Evolutionary conservation across 176 grass and related monocot species (phyloP), one percentile per base, ranked within the genome.

Genomic region (Metroxylon sagu): DNA sequence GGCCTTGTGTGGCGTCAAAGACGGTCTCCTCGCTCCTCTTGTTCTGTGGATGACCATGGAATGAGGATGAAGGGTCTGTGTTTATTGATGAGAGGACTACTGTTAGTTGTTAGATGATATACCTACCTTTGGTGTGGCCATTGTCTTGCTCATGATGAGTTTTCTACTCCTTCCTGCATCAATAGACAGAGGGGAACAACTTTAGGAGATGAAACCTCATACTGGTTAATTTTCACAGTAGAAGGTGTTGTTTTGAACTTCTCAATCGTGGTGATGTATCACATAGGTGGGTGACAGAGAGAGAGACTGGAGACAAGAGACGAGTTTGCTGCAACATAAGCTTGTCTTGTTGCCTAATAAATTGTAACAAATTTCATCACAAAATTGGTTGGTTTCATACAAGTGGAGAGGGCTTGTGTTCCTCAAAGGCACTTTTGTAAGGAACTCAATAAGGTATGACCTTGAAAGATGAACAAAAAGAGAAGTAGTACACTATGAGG

Each of bases 131-230:
- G 64, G 54, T 52, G 62, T 56, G 50, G 26, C 23, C 53, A 50
- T 50, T 19, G 50, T 66, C 69, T 64, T 71, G 21, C 3, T 29
- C 23, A 23, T 23, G 1, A 75, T 61, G 25, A 81, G 59, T 56
- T 76, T 75, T 58, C 72, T 81, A 28, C 10, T 50, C 26, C 26
- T 75, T 51, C 72, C 79, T 75, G 72, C 71, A 74, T 61, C 63
- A 39, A 29, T 5, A 18, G 18, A 25, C 5, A 48, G 5, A 29
- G 19, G 35, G 23, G 53, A 43, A 43, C 35, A 12, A 43, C 7
- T 43, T 43, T 43, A 43, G 35, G 35, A 43, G 35, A 43, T 43
- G 2, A 43, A 43, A 43, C 35, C 35, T 43, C 8, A 43, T 43
- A 43, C 35, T 14, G 35, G 35, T 14, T 23, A 23, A 23, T 23